Conservation (phyloP, 164 flowering plant genomes). For the Pachysandra terminalis region DNA sequence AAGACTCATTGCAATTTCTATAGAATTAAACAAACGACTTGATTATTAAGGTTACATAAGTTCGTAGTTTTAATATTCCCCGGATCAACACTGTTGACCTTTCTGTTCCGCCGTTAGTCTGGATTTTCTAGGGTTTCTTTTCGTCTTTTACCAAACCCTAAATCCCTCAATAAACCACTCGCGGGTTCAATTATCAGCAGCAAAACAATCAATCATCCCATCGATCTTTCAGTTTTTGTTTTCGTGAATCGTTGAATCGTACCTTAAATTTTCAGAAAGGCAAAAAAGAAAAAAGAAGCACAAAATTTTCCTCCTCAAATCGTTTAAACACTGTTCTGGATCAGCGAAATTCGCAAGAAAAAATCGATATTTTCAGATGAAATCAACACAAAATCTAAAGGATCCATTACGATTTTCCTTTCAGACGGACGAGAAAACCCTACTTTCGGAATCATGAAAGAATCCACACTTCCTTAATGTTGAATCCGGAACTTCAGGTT, state of each 20-base stretch:
- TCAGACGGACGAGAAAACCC: slow-evolving; percentile 10
- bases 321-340: slow-evolving; percentile 3
- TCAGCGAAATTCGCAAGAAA: background rate
- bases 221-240: background rate
- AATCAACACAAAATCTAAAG: slow-evolving; percentile 18
- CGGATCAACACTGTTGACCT: too few species aligned
- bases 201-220: background rate
- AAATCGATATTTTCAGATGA: slow-evolving; percentile 15
- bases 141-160: slow-evolving; percentile 7
- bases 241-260: background rate
- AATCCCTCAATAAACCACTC: background rate
- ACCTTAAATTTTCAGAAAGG: slow-evolving; percentile 13
- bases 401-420: background rate
- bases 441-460: background rate
- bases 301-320: background rate
- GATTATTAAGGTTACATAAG: too few species aligned
- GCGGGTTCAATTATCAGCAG: background rate
- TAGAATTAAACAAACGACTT: too few species aligned
- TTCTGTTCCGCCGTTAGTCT: too few species aligned
- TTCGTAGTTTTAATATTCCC: too few species aligned
- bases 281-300: background rate
- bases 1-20: too few species aligned
- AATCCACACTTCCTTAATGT: slow-evolving; percentile 2
- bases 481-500: slow-evolving; percentile 4
- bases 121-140: background rate